Percentiles rank a stretch among this genome's conserved stretches.
phyloP scores from a whole-genome alignment of 345 rosid species.

The Sisymbrium altissimum region DNA sequence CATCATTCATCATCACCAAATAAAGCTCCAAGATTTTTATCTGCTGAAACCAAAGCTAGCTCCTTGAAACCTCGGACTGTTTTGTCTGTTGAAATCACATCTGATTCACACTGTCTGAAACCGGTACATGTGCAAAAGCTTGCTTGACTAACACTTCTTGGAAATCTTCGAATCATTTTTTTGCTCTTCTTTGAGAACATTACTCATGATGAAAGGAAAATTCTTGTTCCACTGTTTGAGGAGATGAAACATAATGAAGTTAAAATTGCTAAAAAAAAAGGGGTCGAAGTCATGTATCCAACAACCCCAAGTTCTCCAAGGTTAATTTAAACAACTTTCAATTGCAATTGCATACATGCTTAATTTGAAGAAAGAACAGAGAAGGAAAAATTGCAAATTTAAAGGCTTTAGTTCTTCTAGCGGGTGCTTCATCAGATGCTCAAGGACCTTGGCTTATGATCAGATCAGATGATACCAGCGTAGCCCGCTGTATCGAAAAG shows the following conservation, averaged over 20 bases:
- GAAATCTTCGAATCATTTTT: background rate
- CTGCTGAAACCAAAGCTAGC: background rate
- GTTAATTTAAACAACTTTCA: background rate
- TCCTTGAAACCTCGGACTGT: background rate
- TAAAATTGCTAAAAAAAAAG: conserved; percentile 6
- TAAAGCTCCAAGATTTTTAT: background rate
- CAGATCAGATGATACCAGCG: conserved; percentile 45
- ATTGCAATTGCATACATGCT: conserved; percentile 20
- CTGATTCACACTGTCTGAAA: background rate
- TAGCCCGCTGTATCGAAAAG: conserved; percentile 86
- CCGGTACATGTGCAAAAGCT: background rate
- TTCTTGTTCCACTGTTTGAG: background rate
- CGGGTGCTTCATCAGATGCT: conserved; percentile 13
- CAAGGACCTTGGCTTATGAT: background rate
- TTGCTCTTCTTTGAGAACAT: background rate
- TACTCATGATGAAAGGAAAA: background rate
- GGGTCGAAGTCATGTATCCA: conserved; percentile 12
- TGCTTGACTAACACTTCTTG: background rate
- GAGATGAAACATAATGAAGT: conserved; percentile 14
- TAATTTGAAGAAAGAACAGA: conserved; percentile 1
- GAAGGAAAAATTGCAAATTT: conserved; percentile 20
- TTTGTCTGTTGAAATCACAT: background rate
- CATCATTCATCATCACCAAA: background rate
- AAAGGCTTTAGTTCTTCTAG: conserved; percentile 18
- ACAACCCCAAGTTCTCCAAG: conserved; percentile 9